Base-by-base conservation (phyloP, 2,329 filamentous ascomycete genomes). In the Botrytis paeoniae region DNA sequence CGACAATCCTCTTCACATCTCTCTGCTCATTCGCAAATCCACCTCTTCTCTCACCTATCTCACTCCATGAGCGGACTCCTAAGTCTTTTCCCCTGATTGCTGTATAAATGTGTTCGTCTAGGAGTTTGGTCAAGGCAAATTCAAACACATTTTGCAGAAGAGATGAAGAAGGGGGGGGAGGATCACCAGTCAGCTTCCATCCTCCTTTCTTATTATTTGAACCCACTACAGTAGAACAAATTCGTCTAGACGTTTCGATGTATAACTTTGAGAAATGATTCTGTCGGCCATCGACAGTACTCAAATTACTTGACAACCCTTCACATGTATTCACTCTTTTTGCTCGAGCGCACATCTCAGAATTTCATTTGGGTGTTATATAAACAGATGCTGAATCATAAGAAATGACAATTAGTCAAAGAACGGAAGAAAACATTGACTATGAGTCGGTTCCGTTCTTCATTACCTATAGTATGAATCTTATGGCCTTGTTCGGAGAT, bases 1-100 rank as follows among this genome's bases (percentile, higher is more conserved):
- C 25, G 22, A 45, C 4, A 45, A 43, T 18, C 1, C 41, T 43
- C 41, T n/a, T n/a, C 51, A 51, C 48, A 2, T 29, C 4, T 29
- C n/a, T 20, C 3, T 32, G 1, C 3, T 2, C 45, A 12, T 14
- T 5, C 4, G 0, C 10, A 1, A 59, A 22, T 35, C 1, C 8
- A 22, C 29, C 12, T 18, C 32, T 35, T 22, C 29, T 22, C 22
- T 51, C 43, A 32, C 16, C n/a, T 1, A 8, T 3, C 14, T 7
- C 1, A 57, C 14, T 57, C 12, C 12, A 32, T 32, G 2, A 29
- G n/a, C 3, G n/a, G 12, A 8, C 4, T 29, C 18, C 16, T 59
- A 4, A 20, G 3, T 59, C 29, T 9, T 2, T 3, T 9, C n/a
- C n/a, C 16, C n/a, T 59, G 7, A 16, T 32, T 18, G 3, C 1